Evolutionary conservation across 2,329 filamentous ascomycete species (phyloP), one percentile per base, ranked within the genome.

Genomic region (Penicillium sp.): DNA sequence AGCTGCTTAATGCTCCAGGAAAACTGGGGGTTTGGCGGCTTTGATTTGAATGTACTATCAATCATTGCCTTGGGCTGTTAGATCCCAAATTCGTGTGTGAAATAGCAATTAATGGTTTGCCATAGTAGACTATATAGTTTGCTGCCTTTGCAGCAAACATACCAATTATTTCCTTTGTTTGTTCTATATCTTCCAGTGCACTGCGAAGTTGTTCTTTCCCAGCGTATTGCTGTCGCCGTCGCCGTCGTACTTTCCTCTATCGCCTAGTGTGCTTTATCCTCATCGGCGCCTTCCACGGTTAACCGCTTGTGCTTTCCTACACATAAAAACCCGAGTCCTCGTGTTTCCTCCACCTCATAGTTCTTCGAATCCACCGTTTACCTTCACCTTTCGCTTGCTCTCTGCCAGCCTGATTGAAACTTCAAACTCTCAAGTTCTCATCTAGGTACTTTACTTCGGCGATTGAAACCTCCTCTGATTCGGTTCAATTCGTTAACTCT

Each of bases 51-150:
- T 67, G 65, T 67, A 67, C 63, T 66, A 67, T 67, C 65, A 67
- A 66, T 67, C 65, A 67, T 67, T 67, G 65, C 64, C 63, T 62
- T 66, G 64, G 64, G 63, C 56, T 60, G 57, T 66, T 65, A 64
- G 59, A 66, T 59, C 64, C 64, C 64, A 64, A 64, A 61, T 62
- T 65, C 64, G 65, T 66, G 65, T 67, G 65, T 67, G 64, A 67
- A 67, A 67, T 67, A 67, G 64, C 65, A 67, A 65, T 66, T 67
- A 66, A 67, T 66, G 63, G 63, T 66, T 66, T 67, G 60, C 65
- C 65, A 65, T 65, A 66, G 65, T 67, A 67, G 65, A 67, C 64
- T 67, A 67, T 65, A 65, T 59, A 61, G 65, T 66, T 65, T 67
- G 64, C 61, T 55, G 55, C 58, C 47, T 50, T 47, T 51, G 63